These are phyloP conservation scores for Gossypium bickii DNA, from an alignment of 345 rosid genomes.

Conservation along the genomic window DNA sequence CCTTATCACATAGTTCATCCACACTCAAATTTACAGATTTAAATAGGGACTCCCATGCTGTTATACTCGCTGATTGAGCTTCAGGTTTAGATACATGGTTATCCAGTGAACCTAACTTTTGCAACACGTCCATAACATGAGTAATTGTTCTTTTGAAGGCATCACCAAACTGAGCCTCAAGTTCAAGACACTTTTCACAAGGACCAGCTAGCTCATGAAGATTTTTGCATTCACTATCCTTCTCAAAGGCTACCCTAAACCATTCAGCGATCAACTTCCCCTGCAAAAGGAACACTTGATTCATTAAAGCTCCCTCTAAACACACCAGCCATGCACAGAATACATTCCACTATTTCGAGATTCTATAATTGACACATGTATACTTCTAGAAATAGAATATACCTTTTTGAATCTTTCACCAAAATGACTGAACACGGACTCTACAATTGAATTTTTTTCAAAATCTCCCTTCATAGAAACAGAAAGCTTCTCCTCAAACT, in stretches of 20 bases:
- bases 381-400: constrained; percentile 15
- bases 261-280: constrained; percentile 53
- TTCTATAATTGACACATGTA: neutral
- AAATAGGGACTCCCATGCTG: constrained; percentile 64
- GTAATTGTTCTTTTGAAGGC: constrained; percentile 33
- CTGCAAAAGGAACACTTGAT: constrained; percentile 31
- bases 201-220: constrained; percentile 10
- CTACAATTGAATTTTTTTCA: constrained; percentile 42
- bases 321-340: neutral
- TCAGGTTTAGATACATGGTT: constrained; percentile 30
- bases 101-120: constrained; percentile 35
- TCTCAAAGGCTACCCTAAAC: constrained; percentile 29
- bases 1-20: constrained; percentile 42
- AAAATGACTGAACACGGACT: constrained; percentile 48
- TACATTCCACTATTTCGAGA: neutral
- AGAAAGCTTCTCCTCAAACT: constrained; percentile 51
- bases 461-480: constrained; percentile 31
- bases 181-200: constrained; percentile 25
- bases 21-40: constrained; percentile 44
- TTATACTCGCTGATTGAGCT: constrained; percentile 39
- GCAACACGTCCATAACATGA: constrained; percentile 41
- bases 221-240: constrained; percentile 18
- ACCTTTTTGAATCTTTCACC: constrained; percentile 54
- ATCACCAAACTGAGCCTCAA: constrained; percentile 33
- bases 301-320: neutral